These are phyloP conservation scores for Saccharomycopsis oosterbeekiorum DNA, from an alignment of 805 yeast genomes.

Conservation along the genomic window DNA sequence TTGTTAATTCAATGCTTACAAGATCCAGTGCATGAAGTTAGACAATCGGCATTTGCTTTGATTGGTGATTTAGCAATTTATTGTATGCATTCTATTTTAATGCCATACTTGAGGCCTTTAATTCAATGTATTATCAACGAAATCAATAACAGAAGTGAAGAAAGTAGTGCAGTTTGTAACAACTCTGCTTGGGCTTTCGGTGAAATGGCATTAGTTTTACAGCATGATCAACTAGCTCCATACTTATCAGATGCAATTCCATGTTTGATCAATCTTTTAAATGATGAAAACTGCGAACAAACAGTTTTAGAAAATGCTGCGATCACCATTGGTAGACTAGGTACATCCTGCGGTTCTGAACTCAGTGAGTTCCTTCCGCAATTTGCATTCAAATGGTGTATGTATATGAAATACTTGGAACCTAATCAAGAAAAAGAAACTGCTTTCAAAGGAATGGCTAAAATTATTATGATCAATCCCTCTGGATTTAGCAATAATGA, in stretches of 20 bases:
- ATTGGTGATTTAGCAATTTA: slow-evolving; percentile 80
- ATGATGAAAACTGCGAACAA: slow-evolving; percentile 42
- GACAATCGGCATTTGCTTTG: slow-evolving; percentile 85
- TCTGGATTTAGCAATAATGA: slow-evolving; percentile 37
- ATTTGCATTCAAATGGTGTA: slow-evolving; percentile 61
- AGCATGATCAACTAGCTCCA: slow-evolving; percentile 37
- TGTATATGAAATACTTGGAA: slow-evolving; percentile 52
- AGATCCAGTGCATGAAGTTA: slow-evolving; percentile 75
- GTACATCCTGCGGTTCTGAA: slow-evolving; percentile 49
- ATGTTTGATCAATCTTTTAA: slow-evolving; percentile 50
- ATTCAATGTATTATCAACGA: slow-evolving; percentile 63
- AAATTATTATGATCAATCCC: slow-evolving; percentile 57
- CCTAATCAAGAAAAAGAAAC: slow-evolving; percentile 86
- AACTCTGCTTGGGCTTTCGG: slow-evolving; percentile 95
- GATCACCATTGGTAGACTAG: slow-evolving; percentile 81
- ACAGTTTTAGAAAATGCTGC: slow-evolving; percentile 81
- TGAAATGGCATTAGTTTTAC: slow-evolving; percentile 60
- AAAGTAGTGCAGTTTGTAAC: slow-evolving; percentile 57
- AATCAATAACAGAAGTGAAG: slow-evolving; percentile 41
- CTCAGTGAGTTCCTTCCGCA: slow-evolving; percentile 49
- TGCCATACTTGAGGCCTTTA: slow-evolving; percentile 40
- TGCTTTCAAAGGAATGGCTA: slow-evolving; percentile 77
- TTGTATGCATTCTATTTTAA: slow-evolving; percentile 36
- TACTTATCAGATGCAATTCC: slow-evolving; percentile 45
- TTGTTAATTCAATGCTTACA: slow-evolving; percentile 60